These are phyloP conservation scores for Vitis rotundifolia DNA, from an alignment of 164 flowering plant species.

Conservation along the genomic window DNA sequence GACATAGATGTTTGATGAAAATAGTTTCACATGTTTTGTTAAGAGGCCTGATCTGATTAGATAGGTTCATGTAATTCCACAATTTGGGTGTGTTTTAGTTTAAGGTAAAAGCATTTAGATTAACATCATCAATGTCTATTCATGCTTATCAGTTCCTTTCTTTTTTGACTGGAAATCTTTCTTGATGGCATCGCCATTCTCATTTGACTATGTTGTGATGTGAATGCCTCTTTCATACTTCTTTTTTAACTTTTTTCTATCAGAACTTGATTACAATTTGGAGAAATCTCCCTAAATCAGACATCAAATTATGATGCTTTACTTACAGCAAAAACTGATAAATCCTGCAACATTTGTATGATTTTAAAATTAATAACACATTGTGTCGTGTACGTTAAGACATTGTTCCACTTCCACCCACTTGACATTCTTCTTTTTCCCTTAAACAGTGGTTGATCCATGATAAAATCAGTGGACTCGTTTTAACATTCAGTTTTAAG, in stretches of 20 bases:
- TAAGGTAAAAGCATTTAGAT: neutral
- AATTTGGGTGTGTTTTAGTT: slow-evolving; percentile 13
- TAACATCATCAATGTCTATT: neutral
- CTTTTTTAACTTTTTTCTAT: slow-evolving; percentile 1
- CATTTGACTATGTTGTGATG: slow-evolving; percentile 14
- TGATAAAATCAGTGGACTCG: too few species aligned
- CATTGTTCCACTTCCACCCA: too few species aligned
- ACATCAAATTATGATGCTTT: too few species aligned
- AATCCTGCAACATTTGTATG: too few species aligned
- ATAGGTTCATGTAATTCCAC: slow-evolving; percentile 9
- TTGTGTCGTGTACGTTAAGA: too few species aligned
- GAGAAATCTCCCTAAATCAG: neutral
- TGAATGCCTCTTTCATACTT: too few species aligned
- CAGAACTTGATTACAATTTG: neutral
- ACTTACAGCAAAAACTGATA: too few species aligned
- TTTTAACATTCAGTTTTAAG: too few species aligned
- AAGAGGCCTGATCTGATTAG: slow-evolving; percentile 11
- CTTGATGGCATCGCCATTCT: slow-evolving; percentile 9
- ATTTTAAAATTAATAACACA: too few species aligned
- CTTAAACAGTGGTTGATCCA: too few species aligned
- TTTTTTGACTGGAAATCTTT: slow-evolving; percentile 18
- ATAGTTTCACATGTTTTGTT: slow-evolving; percentile 9
- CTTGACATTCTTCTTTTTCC: too few species aligned
- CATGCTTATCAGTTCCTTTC: neutral
- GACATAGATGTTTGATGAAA: slow-evolving; percentile 14